A percentile compares a stretch with the other conserved stretches of the same genome.
Evolutionary conservation across 345 rosid species (phyloP).

Genomic region (Zanthoxylum bungeanum): DNA sequence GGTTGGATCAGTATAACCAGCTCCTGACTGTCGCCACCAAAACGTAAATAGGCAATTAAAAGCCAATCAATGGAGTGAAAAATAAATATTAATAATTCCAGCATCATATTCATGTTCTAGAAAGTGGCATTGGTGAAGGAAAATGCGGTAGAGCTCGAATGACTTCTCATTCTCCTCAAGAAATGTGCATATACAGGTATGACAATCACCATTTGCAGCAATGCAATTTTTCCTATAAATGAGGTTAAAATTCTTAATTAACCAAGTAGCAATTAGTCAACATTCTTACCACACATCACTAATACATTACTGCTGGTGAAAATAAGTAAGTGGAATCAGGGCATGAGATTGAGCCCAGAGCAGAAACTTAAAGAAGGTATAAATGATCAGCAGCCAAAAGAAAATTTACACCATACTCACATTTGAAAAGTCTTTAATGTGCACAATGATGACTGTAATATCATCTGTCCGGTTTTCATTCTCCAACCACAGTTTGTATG

Average conservation of each 20-base stretch:
- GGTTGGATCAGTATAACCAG: slow-evolving; percentile 19
- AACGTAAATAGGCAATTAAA: slow-evolving; percentile 7
- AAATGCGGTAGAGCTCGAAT: slow-evolving; percentile 3
- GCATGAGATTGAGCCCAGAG: background rate
- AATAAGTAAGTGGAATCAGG: background rate
- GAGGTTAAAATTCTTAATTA: background rate
- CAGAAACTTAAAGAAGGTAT: background rate
- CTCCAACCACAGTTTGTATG: slow-evolving; percentile 88
- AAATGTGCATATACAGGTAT: background rate
- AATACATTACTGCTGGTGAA: background rate
- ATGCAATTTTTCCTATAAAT: background rate
- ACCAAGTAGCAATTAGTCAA: background rate
- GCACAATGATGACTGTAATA: slow-evolving; percentile 87
- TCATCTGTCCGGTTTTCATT: slow-evolving; percentile 94
- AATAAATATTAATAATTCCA: background rate
- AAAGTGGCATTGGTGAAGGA: background rate
- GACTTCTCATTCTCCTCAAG: background rate
- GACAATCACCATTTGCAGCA: background rate
- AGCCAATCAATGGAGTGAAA: slow-evolving; percentile 4
- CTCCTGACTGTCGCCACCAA: slow-evolving; percentile 33
- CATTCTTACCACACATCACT: background rate
- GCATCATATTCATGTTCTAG: background rate
- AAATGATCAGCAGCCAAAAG: slow-evolving; percentile 6
- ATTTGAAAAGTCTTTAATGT: slow-evolving; percentile 60
- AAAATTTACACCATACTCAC: slow-evolving; percentile 33